These are phyloP conservation scores for Spatholobus suberectus DNA, from an alignment of 306 rosid species.

Conservation along the genomic window DNA sequence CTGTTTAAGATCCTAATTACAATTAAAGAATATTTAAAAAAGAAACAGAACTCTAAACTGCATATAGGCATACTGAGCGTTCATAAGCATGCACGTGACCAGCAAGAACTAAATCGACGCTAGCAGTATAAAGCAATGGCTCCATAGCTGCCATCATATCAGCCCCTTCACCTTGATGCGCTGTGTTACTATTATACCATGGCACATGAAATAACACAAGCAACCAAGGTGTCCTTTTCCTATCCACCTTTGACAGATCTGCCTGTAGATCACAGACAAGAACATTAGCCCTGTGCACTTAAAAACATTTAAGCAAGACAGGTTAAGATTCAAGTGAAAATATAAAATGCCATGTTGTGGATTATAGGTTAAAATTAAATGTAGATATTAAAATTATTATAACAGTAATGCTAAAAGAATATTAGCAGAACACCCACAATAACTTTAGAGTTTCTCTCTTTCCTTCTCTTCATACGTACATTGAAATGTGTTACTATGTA, in stretches of 20 bases:
- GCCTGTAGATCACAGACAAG: slow-evolving; percentile 50
- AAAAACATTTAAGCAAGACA: neutral
- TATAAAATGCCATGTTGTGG: neutral
- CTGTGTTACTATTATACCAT: slow-evolving; percentile 92
- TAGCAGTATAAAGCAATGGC: slow-evolving; percentile 83
- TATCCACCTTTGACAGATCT: slow-evolving; percentile 79
- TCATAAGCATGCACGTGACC: slow-evolving; percentile 98
- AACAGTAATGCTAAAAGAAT: neutral
- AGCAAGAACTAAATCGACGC: slow-evolving; percentile 69
- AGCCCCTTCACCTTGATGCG: slow-evolving; percentile 87
- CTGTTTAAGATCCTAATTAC: slow-evolving; percentile 3
- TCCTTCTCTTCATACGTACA: neutral
- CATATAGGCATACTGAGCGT: slow-evolving; percentile 64
- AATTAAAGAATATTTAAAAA: neutral
- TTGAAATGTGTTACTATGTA: neutral
- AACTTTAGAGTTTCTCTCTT: neutral
- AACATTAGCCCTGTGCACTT: slow-evolving; percentile 23
- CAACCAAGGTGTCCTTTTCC: slow-evolving; percentile 87
- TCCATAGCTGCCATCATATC: slow-evolving; percentile 84
- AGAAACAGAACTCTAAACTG: neutral
- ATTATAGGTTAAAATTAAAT: neutral
- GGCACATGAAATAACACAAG: slow-evolving; percentile 84
- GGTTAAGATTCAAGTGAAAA: neutral
- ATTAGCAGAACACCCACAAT: neutral
- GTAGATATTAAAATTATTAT: slow-evolving; percentile 1